A percentile compares a stretch with the other conserved stretches of the same genome.
Conservation (phyloP, 1,284 basidiomycete species). For the Pholiota adiposa region DNA sequence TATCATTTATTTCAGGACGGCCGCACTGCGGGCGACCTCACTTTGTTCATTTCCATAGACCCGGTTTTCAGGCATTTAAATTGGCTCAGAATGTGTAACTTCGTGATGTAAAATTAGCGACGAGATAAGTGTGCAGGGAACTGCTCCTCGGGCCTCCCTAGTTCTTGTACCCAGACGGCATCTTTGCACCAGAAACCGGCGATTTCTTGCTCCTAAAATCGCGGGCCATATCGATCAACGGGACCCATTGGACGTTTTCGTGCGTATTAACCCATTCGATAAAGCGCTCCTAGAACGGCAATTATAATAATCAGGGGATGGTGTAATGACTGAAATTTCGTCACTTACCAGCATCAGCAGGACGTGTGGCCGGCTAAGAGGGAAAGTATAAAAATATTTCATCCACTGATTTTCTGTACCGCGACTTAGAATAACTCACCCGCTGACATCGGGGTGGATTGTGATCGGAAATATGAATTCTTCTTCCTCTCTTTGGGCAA, state of each 20-base stretch:
- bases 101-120: not conserved
- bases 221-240: conserved; percentile 68
- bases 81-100: no score
- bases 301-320: not conserved
- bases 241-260: conserved; percentile 74
- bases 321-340: no score
- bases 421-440: conserved; percentile 46
- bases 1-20: no score
- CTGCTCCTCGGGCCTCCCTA: no score
- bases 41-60: not conserved
- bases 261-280: conserved; percentile 82
- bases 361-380: conserved; percentile 57
- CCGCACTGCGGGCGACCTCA: not conserved
- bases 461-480: conserved; percentile 80
- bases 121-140: not conserved
- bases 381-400: conserved; percentile 37
- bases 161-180: conserved; percentile 34
- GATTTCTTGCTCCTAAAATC: conserved; percentile 51
- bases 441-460: conserved; percentile 81
- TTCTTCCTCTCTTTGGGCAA: conserved; percentile 57
- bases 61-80: not conserved
- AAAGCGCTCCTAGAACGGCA: conserved; percentile 61
- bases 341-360: conserved; percentile 68
- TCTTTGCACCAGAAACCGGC: conserved; percentile 40
- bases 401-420: no score